Conservation (phyloP, 805 yeast species). For the Priceomyces castillae region DNA sequence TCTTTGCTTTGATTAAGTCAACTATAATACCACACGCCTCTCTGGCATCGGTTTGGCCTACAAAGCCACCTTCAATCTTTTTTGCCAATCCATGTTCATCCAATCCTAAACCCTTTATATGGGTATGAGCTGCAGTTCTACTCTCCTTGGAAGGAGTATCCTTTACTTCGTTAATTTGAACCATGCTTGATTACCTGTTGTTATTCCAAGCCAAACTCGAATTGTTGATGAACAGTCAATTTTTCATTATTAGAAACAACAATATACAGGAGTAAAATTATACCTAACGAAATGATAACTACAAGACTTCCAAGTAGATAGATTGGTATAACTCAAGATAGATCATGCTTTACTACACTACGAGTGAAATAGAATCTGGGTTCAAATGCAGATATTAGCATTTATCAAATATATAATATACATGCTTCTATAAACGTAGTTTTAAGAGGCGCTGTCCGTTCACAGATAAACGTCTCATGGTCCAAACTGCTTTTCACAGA, state of each 20-base stretch:
- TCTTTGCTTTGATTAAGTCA: constrained; percentile 86
- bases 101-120: constrained; percentile 89
- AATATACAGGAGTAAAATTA: constrained; percentile 2
- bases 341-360: too few relatives aligned
- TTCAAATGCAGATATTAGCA: too few relatives aligned
- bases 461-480: neutral
- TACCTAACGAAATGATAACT: too few relatives aligned
- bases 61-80: constrained; percentile 83
- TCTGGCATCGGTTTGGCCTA: constrained; percentile 72
- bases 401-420: neutral
- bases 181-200: constrained; percentile 44
- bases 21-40: constrained; percentile 95
- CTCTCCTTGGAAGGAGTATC: constrained; percentile 51
- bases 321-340: too few relatives aligned
- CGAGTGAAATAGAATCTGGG: too few relatives aligned
- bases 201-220: neutral
- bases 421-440: neutral
- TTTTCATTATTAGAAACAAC: neutral
- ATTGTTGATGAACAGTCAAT: constrained; percentile 3
- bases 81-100: constrained; percentile 88
- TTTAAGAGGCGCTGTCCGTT: neutral
- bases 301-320: too few relatives aligned
- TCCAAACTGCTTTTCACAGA: neutral
- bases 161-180: constrained; percentile 73
- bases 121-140: constrained; percentile 95